These are phyloP conservation scores for Tuber melanosporum DNA, from an alignment of 495 filamentous ascomycete genomes.

Conservation along the genomic window DNA sequence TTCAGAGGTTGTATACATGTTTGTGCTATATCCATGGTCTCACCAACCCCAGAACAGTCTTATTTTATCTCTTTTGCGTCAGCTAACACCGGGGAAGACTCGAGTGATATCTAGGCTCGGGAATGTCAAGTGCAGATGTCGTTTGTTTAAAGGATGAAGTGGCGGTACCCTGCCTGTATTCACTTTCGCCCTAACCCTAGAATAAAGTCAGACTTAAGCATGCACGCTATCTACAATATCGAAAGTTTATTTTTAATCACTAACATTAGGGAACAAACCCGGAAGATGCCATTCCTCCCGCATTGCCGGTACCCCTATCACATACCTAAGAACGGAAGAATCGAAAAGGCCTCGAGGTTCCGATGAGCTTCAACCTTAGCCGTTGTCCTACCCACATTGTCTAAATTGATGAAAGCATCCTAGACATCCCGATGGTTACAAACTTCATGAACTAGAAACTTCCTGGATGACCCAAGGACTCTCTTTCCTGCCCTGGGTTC, in stretches of 20 bases:
- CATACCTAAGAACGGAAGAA: neutral
- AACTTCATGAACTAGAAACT: neutral
- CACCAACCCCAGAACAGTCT: neutral
- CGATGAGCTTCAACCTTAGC: neutral
- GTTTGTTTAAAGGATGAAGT: constrained; percentile 8
- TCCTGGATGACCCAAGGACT: neutral
- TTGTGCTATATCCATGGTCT: neutral
- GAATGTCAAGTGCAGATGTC: constrained; percentile 1
- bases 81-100: neutral
- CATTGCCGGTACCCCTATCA: neutral
- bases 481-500: neutral
- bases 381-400: neutral
- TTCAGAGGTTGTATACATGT: neutral
- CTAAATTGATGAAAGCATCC: neutral
- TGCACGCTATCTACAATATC: neutral
- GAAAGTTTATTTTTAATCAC: constrained; percentile 7
- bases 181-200: constrained; percentile 22
- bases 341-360: neutral
- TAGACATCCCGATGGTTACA: neutral
- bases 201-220: neutral
- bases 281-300: neutral
- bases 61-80: neutral
- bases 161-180: constrained; percentile 3
- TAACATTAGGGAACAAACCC: neutral
- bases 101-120: neutral